Conservation (phyloP, 371 early-diverging fungal genomes). For the Coemansia sp. region DNA sequence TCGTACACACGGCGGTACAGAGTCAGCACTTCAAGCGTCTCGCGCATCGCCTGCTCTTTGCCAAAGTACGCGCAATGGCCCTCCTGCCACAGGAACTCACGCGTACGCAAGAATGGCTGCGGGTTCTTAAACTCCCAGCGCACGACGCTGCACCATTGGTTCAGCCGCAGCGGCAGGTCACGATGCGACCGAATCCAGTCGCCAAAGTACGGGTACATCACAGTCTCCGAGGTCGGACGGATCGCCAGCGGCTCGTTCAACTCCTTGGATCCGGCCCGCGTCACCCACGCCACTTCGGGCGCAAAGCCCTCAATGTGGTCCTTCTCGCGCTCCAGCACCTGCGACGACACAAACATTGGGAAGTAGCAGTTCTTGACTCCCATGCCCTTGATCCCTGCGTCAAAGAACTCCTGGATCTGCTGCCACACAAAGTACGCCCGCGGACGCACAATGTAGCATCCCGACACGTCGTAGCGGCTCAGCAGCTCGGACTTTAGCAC, state of each 20-base stretch:
- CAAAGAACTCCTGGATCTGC: constrained; percentile 93
- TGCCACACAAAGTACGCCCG: constrained; percentile 98
- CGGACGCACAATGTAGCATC: constrained; percentile 99
- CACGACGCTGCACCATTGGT: constrained; percentile 99
- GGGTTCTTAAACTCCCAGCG: constrained; percentile 99
- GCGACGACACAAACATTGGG: constrained; percentile 98
- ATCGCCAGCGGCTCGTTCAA: constrained; percentile 98
- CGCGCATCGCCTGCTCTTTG: constrained; percentile 87
- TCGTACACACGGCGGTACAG: constrained; percentile 96
- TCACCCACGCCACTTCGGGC: constrained; percentile 99
- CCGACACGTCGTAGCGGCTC: constrained; percentile 98
- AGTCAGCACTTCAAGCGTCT: constrained; percentile 92
- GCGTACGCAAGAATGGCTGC: constrained; percentile 98
- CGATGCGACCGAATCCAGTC: constrained; percentile 99
- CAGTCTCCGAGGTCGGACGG: constrained; percentile 99
- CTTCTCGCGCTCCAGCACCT: constrained; percentile 95
- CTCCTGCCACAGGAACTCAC: constrained; percentile 99
- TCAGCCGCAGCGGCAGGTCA: constrained; percentile 97
- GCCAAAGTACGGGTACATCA: constrained; percentile 99
- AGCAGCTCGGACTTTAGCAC: constrained; percentile 95
- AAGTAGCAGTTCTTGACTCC: constrained; percentile 99
- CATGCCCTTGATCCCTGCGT: constrained; percentile 82
- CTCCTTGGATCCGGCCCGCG: constrained; percentile 92
- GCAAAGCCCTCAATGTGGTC: constrained; percentile 99
- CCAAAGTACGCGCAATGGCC: constrained; percentile 98